Evolutionary conservation across 371 early-diverging fungal genomes (phyloP).

Genomic region (Phascolomyces articulosus): DNA sequence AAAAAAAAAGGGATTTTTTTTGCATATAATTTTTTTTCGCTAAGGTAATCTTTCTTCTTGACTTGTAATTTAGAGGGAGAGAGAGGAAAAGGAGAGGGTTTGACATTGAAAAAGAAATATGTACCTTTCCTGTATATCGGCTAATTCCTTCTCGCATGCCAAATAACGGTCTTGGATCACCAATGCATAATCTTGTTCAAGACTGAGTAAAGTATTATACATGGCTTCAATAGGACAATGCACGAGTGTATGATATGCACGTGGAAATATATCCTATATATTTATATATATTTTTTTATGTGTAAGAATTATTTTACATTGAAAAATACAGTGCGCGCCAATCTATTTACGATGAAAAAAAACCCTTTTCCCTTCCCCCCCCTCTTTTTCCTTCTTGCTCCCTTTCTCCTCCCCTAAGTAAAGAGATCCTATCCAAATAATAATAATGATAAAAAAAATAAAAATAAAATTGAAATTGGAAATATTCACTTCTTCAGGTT

Average conservation of each 20-base stretch:
- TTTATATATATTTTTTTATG: too few species aligned
- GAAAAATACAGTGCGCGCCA: too few species aligned
- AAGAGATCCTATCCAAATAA: not conserved
- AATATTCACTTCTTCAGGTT: constrained; percentile 50
- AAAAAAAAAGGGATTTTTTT: too few species aligned
- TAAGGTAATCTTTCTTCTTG: too few species aligned
- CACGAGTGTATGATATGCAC: constrained; percentile 73
- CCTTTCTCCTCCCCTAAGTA: not conserved
- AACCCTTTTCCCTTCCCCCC: not conserved
- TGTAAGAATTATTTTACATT: too few species aligned
- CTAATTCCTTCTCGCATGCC: constrained; percentile 49
- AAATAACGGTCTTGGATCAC: constrained; percentile 57
- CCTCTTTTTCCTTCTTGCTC: not conserved
- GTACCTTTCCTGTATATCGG: constrained; percentile 40
- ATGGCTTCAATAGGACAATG: constrained; percentile 62
- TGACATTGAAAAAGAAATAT: not conserved
- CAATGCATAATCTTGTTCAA: constrained; percentile 68
- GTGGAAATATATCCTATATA: constrained; percentile 65
- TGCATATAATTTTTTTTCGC: too few species aligned
- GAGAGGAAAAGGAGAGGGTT: too few species aligned
- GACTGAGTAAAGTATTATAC: constrained; percentile 68
- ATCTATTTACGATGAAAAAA: not conserved
- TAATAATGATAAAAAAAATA: too few species aligned
- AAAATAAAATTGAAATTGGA: not conserved
- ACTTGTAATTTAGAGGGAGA: too few species aligned